Conservation (phyloP, 2,329 filamentous ascomycete genomes). For the Alternaria infectoria region DNA sequence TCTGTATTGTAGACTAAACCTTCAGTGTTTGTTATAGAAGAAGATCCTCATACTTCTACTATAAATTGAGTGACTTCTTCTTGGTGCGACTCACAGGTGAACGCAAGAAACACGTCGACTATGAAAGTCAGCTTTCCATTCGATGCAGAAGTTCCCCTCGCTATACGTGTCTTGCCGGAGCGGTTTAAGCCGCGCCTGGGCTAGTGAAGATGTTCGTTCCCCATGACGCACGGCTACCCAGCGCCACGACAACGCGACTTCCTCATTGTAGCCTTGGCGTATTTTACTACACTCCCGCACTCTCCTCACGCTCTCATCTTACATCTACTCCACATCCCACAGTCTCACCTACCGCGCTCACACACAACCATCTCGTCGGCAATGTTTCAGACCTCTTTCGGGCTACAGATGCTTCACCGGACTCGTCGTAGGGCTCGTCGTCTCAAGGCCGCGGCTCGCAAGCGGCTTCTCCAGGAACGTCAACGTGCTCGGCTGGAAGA, state of each 20-base stretch:
- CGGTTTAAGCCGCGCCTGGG: no score
- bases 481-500: neutral
- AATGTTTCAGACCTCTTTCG: neutral
- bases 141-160: neutral
- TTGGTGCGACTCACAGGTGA: no score
- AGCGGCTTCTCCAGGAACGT: neutral
- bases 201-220: fast-evolving
- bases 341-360: no score
- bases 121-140: no score
- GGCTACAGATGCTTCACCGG: neutral
- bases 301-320: neutral
- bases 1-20: no score
- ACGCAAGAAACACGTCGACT: no score
- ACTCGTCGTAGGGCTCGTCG: neutral
- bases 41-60: no score
- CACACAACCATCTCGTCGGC: no score
- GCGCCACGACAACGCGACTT: neutral
- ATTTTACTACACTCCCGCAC: neutral
- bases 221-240: neutral
- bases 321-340: neutral
- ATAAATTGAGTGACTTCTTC: no score
- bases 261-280: neutral
- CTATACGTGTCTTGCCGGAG: neutral
- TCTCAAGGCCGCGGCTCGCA: neutral
- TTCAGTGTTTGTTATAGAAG: no score